Evolutionary conservation across 2,329 filamentous ascomycete species (phyloP).

Genomic region (Phialophora macrospora): DNA sequence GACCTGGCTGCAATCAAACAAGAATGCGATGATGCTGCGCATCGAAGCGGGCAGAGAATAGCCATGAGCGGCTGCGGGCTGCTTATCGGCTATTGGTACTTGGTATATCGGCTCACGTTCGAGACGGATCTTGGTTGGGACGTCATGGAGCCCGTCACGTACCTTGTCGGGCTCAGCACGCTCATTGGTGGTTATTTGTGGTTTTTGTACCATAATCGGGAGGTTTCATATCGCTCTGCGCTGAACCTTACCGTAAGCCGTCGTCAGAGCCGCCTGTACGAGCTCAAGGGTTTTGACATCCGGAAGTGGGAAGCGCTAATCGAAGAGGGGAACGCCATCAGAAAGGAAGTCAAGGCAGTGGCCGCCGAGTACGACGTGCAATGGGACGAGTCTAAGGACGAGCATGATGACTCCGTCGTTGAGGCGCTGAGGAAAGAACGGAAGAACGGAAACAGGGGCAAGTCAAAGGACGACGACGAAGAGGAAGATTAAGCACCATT

Average conservation of each 20-base stretch:
- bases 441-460: conserved; percentile 46
- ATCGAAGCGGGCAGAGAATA: conserved; percentile 75
- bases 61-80: conserved; percentile 79
- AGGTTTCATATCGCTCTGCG: conserved; percentile 83
- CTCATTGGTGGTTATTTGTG: conserved; percentile 90
- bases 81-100: conserved; percentile 77
- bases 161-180: conserved; percentile 69
- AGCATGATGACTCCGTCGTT: conserved; percentile 66
- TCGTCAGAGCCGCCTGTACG: conserved; percentile 77
- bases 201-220: conserved; percentile 91
- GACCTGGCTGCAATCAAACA: conserved; percentile 74
- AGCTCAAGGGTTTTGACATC: conserved; percentile 74
- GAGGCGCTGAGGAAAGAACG: conserved; percentile 59
- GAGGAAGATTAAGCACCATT: conserved; percentile 41
- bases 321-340: conserved; percentile 76
- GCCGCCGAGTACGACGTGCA: conserved; percentile 89
- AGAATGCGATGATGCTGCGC: conserved; percentile 78
- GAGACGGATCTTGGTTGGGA: conserved; percentile 84
- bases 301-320: conserved; percentile 77
- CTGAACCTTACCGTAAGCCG: conserved; percentile 84
- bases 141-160: conserved; percentile 67
- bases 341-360: conserved; percentile 77
- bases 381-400: conserved; percentile 78
- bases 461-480: conserved; percentile 45
- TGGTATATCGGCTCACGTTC: conserved; percentile 73